These are phyloP conservation scores for Ganoderma lucidum DNA, from an alignment of 1,284 basidiomycete species.

Conservation along the genomic window DNA sequence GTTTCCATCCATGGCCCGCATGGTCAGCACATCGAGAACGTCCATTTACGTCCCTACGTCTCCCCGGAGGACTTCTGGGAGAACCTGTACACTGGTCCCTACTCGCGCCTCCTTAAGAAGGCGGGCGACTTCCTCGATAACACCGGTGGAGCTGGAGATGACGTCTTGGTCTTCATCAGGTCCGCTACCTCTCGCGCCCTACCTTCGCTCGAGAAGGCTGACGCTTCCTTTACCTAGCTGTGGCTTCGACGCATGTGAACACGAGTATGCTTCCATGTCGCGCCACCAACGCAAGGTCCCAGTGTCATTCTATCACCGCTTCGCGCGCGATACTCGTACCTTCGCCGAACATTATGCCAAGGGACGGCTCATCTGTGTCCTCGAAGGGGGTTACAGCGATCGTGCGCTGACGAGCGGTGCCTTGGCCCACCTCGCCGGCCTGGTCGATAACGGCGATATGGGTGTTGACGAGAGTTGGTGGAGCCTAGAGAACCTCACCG, in stretches of 20 bases:
- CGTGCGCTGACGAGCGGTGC: constrained; percentile 84
- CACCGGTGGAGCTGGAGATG: constrained; percentile 72
- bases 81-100: constrained; percentile 74
- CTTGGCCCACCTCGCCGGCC: constrained; percentile 80
- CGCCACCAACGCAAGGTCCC: constrained; percentile 93
- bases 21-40: constrained; percentile 92
- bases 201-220: neutral
- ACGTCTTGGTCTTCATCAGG: constrained; percentile 89
- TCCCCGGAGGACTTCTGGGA: constrained; percentile 83
- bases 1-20: constrained; percentile 83
- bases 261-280: constrained; percentile 93
- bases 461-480: constrained; percentile 71
- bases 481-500: constrained; percentile 66
- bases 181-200: constrained; percentile 35
- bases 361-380: constrained; percentile 85
- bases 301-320: constrained; percentile 85
- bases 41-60: constrained; percentile 85
- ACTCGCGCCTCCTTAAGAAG: constrained; percentile 74
- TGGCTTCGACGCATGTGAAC: constrained; percentile 94
- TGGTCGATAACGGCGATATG: constrained; percentile 51
- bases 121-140: constrained; percentile 78
- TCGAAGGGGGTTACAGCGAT: constrained; percentile 97
- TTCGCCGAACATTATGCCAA: constrained; percentile 75
- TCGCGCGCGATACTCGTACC: constrained; percentile 75
- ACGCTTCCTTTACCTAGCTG: constrained; percentile 51